Evolutionary conservation across 176 grass and related monocot genomes (phyloP), one percentile per base, ranked within the genome.

Genomic region (Melocanna baccifera): DNA sequence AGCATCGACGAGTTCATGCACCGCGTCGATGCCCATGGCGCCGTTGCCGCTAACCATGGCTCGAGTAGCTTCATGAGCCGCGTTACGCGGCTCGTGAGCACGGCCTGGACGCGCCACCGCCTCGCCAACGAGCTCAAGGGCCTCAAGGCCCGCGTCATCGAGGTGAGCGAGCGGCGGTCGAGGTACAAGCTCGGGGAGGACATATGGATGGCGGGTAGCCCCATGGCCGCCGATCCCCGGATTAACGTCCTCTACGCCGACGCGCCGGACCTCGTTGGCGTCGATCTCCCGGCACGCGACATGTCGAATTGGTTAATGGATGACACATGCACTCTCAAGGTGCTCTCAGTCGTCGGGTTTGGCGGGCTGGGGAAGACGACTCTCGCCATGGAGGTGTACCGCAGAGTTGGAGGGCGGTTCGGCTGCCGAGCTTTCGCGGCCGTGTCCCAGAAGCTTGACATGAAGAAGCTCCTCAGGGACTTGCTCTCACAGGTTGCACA

Each of bases 1-100:
- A 23, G 8, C 64, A 34, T 86, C 28, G 84, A 86, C 2, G 75
- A 86, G 26, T 77, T 86, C 53, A 71, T 86, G 75, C 40, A 14
- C 13, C 39, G 22, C 15, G 75, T 62, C 1, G 28, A 77, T 0
- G 7, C 4, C 4, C 1, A 1, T 14, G 63, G 32, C 18, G 22
- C 0, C 45, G 0, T 15, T 5, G 0, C 6, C 12, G 0, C 10
- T 0, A 12, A 5, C 62, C 36, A 46, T 23, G 6, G 18, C 3
- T 45, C 37, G 9, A 22, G 36, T 7, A 43, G 7, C 4, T 13
- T 79, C 40, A 34, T 4, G 25, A 7, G 26, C 1, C 48, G 28
- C 0, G 9, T 40, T 16, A 25, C 2, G 4, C 50, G 18, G 12
- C 12, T 85, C 0, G 11, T 69, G 51, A 46, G 26, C 23, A 59